phyloP scores from a whole-genome alignment of 1,139 yeast species.

The Pneumocystis oryctolagi region DNA sequence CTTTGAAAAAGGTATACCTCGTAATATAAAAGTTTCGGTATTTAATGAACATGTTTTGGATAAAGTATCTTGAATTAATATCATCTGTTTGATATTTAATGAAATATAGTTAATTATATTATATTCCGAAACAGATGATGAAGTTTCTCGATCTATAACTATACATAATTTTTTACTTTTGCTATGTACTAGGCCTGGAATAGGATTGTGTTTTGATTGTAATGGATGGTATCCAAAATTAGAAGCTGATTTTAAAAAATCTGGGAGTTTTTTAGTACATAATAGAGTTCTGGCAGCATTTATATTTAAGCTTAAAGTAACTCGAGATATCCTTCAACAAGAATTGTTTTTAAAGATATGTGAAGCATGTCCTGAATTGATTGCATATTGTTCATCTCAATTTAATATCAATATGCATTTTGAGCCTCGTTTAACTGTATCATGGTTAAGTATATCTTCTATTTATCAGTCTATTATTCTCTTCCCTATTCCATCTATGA shows the following conservation, averaged over 20 bases:
- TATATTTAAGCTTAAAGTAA: slow-evolving; percentile 56
- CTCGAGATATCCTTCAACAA: slow-evolving; percentile 57
- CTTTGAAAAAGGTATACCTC: slow-evolving; percentile 46
- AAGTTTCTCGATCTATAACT: slow-evolving; percentile 15
- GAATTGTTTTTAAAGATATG: slow-evolving; percentile 42
- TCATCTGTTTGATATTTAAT: slow-evolving; percentile 22
- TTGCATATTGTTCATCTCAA: slow-evolving; percentile 54
- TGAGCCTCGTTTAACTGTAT: slow-evolving; percentile 60
- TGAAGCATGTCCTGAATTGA: slow-evolving; percentile 46
- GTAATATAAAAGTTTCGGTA: slow-evolving; percentile 56
- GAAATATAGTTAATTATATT: slow-evolving; percentile 3
- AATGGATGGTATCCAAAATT: slow-evolving; percentile 40
- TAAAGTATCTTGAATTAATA: slow-evolving; percentile 43
- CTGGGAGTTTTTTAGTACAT: slow-evolving; percentile 26
- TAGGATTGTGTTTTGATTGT: slow-evolving; percentile 51
- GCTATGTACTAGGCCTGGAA: slow-evolving; percentile 36
- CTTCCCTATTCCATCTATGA: slow-evolving; percentile 35
- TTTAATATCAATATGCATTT: slow-evolving; percentile 13
- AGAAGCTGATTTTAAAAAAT: not conserved
- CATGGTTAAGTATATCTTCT: slow-evolving; percentile 66
- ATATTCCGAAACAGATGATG: slow-evolving; percentile 19
- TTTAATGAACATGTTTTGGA: slow-evolving; percentile 64
- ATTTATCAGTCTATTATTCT: slow-evolving; percentile 44
- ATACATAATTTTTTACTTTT: slow-evolving; percentile 38
- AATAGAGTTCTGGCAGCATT: slow-evolving; percentile 55